These are phyloP conservation scores for Macadamia integrifolia DNA, from an alignment of 164 flowering plant genomes.

Conservation along the genomic window DNA sequence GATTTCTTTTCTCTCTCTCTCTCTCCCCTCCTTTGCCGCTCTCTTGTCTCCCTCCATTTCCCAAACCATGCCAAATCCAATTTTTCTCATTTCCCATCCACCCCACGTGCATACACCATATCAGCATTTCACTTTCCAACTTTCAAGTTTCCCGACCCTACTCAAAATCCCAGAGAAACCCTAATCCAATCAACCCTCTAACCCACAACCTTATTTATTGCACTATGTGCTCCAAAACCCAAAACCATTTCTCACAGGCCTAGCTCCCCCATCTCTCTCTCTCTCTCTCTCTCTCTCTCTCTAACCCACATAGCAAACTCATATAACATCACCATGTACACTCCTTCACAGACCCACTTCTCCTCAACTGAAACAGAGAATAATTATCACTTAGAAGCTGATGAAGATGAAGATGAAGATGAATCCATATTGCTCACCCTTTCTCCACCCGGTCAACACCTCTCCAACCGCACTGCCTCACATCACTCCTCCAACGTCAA, in stretches of 20 bases:
- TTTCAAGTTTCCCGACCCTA: too few relatives aligned
- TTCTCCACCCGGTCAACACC: slow-evolving; percentile 45
- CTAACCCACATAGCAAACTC: neutral
- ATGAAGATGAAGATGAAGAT: slow-evolving; percentile 25
- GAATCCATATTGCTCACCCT: slow-evolving; percentile 42
- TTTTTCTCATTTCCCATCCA: slow-evolving; percentile 14
- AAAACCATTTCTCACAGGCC: neutral
- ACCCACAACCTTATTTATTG: slow-evolving; percentile 11
- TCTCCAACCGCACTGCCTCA: neutral
- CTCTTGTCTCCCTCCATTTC: slow-evolving; percentile 30
- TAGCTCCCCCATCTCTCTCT: slow-evolving; percentile 1
- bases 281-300: slow-evolving; percentile 14
- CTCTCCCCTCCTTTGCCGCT: slow-evolving; percentile 25
- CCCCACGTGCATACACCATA: slow-evolving; percentile 15
- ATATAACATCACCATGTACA: slow-evolving; percentile 26
- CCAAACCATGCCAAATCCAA: slow-evolving; percentile 21
- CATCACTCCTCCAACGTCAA: neutral
- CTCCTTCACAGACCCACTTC: slow-evolving; percentile 19
- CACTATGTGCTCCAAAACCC: slow-evolving; percentile 13
- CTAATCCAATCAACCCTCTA: slow-evolving; percentile 7
- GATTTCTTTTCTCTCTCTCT: neutral
- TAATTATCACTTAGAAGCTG: slow-evolving; percentile 23
- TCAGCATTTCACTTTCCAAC: too few relatives aligned
- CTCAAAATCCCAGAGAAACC: neutral
- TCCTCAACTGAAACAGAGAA: slow-evolving; percentile 20